Conservation (phyloP, 805 yeast species). For the Candida germanica region DNA sequence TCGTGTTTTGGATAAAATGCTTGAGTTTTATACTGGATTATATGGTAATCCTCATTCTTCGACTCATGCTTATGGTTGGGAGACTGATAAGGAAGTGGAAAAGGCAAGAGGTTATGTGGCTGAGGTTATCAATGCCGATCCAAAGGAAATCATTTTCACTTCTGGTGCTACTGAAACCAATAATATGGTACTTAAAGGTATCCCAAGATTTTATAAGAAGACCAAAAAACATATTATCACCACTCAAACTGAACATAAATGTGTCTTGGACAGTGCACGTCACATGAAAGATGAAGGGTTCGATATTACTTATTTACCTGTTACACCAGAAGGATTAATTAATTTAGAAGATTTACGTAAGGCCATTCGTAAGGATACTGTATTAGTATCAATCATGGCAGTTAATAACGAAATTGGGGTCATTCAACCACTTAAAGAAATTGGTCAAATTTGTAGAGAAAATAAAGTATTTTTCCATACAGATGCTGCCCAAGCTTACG, state of each 20-base stretch:
- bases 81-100: constrained; percentile 90
- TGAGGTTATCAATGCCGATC: constrained; percentile 81
- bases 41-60: constrained; percentile 98
- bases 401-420: constrained; percentile 99
- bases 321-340: constrained; percentile 74
- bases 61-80: constrained; percentile 99
- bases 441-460: constrained; percentile 81
- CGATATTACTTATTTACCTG: constrained; percentile 91
- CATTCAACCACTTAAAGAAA: constrained; percentile 91
- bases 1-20: constrained; percentile 85
- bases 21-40: constrained; percentile 81
- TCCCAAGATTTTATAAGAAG: constrained; percentile 85
- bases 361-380: constrained; percentile 88
- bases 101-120: constrained; percentile 82
- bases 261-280: constrained; percentile 96
- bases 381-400: constrained; percentile 89
- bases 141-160: constrained; percentile 95
- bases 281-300: constrained; percentile 95
- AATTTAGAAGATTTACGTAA: constrained; percentile 72
- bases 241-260: constrained; percentile 95
- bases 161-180: constrained; percentile 98
- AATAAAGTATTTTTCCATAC: constrained; percentile 95
- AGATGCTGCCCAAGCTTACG: constrained; percentile 96
- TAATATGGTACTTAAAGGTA: constrained; percentile 94
- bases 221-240: constrained; percentile 94